These are phyloP conservation scores for Kodamaea neixiangensis DNA, from an alignment of 805 yeast genomes.

Conservation along the genomic window DNA sequence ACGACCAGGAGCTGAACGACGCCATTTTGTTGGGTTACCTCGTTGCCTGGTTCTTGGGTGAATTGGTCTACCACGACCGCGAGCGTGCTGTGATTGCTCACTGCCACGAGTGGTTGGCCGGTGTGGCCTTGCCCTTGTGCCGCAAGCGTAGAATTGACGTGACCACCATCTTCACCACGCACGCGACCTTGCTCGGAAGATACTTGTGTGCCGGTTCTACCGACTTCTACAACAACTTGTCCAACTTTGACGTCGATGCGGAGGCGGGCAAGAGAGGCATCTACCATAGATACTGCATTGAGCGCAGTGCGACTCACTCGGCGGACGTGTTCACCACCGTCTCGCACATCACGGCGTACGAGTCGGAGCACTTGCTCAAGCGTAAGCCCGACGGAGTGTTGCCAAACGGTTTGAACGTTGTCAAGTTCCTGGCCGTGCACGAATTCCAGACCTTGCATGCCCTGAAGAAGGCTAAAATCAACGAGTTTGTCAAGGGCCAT, in stretches of 20 bases:
- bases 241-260: conserved; percentile 89
- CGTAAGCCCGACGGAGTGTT: conserved; percentile 97
- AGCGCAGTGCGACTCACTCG: conserved; percentile 92
- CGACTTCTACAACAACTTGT: conserved; percentile 91
- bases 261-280: conserved; percentile 98
- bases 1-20: conserved; percentile 85
- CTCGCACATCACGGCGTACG: conserved; percentile 95
- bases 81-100: conserved; percentile 91
- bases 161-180: conserved; percentile 95
- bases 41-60: conserved; percentile 97
- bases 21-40: conserved; percentile 90
- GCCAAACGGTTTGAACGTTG: conserved; percentile 95
- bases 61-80: conserved; percentile 78
- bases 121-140: conserved; percentile 91
- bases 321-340: conserved; percentile 98
- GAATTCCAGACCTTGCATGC: conserved; percentile 98
- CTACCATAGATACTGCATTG: conserved; percentile 95
- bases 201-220: conserved; percentile 95
- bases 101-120: conserved; percentile 98
- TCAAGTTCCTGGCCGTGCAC: conserved; percentile 95
- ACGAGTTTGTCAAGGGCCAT: conserved; percentile 94
- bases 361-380: conserved; percentile 87
- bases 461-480: conserved; percentile 82
- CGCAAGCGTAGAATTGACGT: conserved; percentile 89
- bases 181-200: conserved; percentile 93